Evolutionary conservation across 2,329 filamentous ascomycete genomes (phyloP).

Genomic region (Epichloe typhina): DNA sequence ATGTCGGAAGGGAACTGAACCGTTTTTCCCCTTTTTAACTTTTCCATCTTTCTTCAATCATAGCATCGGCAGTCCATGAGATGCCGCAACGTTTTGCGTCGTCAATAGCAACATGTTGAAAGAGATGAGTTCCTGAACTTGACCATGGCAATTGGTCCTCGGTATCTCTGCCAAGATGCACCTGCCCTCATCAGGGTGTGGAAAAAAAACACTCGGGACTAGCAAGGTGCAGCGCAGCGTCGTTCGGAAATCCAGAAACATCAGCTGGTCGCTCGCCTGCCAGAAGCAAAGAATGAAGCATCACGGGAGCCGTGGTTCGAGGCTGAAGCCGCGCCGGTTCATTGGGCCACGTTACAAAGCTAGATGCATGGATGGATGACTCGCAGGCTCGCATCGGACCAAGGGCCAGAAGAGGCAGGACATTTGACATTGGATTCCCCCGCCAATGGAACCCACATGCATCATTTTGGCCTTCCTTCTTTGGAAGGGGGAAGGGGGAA

Average conservation of each 20-base stretch:
- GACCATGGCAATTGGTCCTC: too few relatives aligned
- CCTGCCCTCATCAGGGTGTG: too few relatives aligned
- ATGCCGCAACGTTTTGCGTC: not conserved
- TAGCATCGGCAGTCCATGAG: not conserved
- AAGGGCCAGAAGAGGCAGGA: not conserved
- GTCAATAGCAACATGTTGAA: not conserved
- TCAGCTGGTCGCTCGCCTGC: too few relatives aligned
- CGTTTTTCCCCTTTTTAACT: not conserved
- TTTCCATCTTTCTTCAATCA: not conserved
- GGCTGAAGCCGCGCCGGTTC: not conserved
- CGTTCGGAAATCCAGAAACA: too few relatives aligned
- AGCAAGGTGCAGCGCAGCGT: too few relatives aligned
- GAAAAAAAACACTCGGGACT: too few relatives aligned
- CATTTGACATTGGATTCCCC: not conserved
- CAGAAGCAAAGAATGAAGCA: not conserved
- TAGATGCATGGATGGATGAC: not conserved
- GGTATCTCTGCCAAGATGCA: too few relatives aligned
- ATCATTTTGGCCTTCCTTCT: too few relatives aligned
- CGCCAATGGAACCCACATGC: too few relatives aligned
- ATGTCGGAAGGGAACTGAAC: not conserved
- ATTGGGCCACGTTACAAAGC: not conserved
- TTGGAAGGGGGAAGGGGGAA: too few relatives aligned
- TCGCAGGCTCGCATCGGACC: not conserved
- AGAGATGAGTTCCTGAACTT: too few relatives aligned
- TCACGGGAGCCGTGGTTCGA: not conserved